Evolutionary conservation across 352 stramenopile genomes (phyloP).

Genomic region (Blastocystis sp.): DNA sequence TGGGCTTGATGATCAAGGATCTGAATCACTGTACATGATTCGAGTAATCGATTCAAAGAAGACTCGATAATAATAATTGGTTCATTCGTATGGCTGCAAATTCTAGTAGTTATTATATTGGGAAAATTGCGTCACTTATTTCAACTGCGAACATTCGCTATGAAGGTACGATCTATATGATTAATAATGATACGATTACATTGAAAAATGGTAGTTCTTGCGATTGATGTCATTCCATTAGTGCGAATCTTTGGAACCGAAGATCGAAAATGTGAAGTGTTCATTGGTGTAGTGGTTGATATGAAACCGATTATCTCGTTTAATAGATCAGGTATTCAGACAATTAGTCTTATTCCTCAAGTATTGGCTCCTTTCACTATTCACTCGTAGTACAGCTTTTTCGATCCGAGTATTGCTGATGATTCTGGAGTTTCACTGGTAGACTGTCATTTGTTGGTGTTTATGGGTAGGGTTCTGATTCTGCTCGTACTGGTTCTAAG

Average conservation of each 20-base stretch:
- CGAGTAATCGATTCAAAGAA: neutral
- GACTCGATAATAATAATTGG: neutral
- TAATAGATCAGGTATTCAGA: slow-evolving; percentile 13
- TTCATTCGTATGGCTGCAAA: neutral
- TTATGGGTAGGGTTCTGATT: neutral
- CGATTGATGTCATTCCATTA: neutral
- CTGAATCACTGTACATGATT: neutral
- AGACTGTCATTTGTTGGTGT: neutral
- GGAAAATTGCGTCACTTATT: slow-evolving; percentile 37
- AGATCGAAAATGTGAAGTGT: slow-evolving; percentile 55
- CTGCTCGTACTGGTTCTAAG: neutral
- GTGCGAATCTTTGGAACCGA: slow-evolving; percentile 55
- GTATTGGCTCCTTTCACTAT: neutral
- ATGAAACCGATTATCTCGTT: slow-evolving; percentile 48
- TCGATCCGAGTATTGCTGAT: slow-evolving; percentile 31
- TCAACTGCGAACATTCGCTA: slow-evolving; percentile 42
- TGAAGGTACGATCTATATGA: slow-evolving; percentile 46
- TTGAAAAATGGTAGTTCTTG: slow-evolving; percentile 35
- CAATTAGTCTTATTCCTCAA: slow-evolving; percentile 41
- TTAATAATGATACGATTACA: slow-evolving; percentile 54
- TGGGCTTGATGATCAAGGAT: neutral
- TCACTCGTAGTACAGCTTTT: slow-evolving; percentile 33
- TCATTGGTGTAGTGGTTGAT: slow-evolving; percentile 19
- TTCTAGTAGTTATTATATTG: slow-evolving; percentile 25
- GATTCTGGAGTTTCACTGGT: neutral